These are phyloP conservation scores for Yamadazyma akitaensis DNA, from an alignment of 805 yeast species.

Conservation along the genomic window DNA sequence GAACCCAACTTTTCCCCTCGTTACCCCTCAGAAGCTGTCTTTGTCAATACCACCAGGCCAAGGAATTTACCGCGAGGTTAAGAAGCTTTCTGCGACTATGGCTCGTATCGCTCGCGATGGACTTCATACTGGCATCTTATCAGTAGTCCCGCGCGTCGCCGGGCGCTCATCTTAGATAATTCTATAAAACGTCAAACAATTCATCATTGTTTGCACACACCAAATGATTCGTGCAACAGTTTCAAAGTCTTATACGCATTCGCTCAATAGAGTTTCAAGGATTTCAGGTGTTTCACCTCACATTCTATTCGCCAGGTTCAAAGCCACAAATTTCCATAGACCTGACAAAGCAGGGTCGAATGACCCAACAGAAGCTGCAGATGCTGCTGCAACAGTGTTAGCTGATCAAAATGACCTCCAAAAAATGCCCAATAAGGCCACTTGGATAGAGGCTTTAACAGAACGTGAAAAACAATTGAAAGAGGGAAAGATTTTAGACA, in stretches of 20 bases:
- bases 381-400: slow-evolving; percentile 67
- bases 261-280: neutral
- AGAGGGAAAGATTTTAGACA: slow-evolving; percentile 71
- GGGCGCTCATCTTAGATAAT: neutral
- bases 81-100: neutral
- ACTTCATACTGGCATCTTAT: neutral
- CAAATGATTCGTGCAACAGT: neutral
- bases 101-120: neutral
- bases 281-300: neutral
- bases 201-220: neutral
- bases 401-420: slow-evolving; percentile 58
- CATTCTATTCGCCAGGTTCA: slow-evolving; percentile 1
- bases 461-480: slow-evolving; percentile 68
- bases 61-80: neutral
- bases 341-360: slow-evolving; percentile 40
- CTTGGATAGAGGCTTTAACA: slow-evolving; percentile 84
- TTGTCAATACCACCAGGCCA: neutral
- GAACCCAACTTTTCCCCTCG: neutral
- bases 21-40: neutral
- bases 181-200: neutral
- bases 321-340: slow-evolving; percentile 23
- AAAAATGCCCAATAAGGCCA: slow-evolving; percentile 46
- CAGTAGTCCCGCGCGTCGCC: neutral
- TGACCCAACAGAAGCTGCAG: slow-evolving; percentile 62
- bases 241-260: neutral